A percentile compares a stretch with the other conserved stretches of the same genome.
Conservation (phyloP, 163 green algal genomes). For the Prototheca stagnorum region DNA sequence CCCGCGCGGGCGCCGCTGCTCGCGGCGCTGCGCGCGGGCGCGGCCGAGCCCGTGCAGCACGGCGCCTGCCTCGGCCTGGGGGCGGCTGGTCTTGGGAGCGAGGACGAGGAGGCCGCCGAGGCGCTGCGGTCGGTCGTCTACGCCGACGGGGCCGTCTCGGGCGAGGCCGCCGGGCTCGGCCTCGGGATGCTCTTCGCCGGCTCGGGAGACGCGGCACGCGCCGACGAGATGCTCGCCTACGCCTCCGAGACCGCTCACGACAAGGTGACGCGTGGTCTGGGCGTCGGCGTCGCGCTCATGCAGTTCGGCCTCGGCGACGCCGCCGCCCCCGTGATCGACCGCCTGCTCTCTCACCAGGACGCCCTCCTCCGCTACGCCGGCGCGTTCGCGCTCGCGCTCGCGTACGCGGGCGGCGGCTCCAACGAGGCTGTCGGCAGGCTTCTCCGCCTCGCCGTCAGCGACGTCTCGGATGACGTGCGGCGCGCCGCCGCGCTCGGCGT, state of each 20-base stretch:
- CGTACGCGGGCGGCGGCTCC: constrained; percentile 88
- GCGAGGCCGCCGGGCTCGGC: constrained; percentile 78
- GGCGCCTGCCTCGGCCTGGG: constrained; percentile 93
- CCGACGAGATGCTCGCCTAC: constrained; percentile 88
- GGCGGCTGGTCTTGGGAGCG: constrained; percentile 66
- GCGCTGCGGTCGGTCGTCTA: constrained; percentile 90
- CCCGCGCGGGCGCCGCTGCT: constrained; percentile 55
- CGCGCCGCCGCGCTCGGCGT: constrained; percentile 81
- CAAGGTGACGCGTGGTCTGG: constrained; percentile 91
- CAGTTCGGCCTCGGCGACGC: constrained; percentile 62
- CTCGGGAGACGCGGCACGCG: too few relatives aligned
- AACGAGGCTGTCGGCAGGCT: constrained; percentile 87
- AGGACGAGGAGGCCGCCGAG: constrained; percentile 78
- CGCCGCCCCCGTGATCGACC: constrained; percentile 73
- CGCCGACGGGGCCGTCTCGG: constrained; percentile 59
- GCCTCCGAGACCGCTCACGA: constrained; percentile 95
- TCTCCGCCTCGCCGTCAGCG: constrained; percentile 91
- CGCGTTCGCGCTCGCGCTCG: constrained; percentile 84
- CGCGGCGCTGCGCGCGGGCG: constrained; percentile 56
- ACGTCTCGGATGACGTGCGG: constrained; percentile 90
- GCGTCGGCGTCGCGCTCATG: constrained; percentile 60
- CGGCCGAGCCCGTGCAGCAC: constrained; percentile 81
- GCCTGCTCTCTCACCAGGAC: constrained; percentile 73
- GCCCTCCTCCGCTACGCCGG: constrained; percentile 90
- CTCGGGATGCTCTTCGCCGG: constrained; percentile 86